Percentiles rank a stretch among this genome's conserved stretches.
These are phyloP conservation scores for Saururus chinensis DNA, from an alignment of 164 flowering plant species.

Conservation along the genomic window DNA sequence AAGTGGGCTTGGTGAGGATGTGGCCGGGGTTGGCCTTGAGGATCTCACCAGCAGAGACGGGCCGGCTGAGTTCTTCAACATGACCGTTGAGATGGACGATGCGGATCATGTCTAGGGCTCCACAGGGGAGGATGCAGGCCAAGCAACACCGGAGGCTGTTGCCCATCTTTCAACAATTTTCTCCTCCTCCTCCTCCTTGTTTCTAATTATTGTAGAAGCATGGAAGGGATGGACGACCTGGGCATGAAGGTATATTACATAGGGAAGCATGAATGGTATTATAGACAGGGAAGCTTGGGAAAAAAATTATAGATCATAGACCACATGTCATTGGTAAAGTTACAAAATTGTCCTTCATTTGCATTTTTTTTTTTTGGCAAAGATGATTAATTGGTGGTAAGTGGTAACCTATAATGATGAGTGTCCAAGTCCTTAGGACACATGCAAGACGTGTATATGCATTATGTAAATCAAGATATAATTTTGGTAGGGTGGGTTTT, in stretches of 20 bases:
- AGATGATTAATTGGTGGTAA: too few relatives aligned
- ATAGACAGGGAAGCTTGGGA: too few relatives aligned
- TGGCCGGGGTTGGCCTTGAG: conserved; percentile 62
- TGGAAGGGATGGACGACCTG: neutral
- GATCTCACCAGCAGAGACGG: conserved; percentile 65
- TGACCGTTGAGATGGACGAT: conserved; percentile 76
- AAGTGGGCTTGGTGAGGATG: conserved; percentile 54
- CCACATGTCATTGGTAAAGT: too few relatives aligned
- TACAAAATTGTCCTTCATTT: too few relatives aligned
- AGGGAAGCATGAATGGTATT: too few relatives aligned
- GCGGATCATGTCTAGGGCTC: conserved; percentile 81
- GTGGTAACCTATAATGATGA: too few relatives aligned
- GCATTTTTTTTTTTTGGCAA: too few relatives aligned
- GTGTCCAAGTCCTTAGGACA: too few relatives aligned
- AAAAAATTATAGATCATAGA: too few relatives aligned
- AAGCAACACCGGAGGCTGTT: conserved; percentile 83
- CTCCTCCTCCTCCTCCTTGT: neutral
- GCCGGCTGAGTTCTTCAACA: conserved; percentile 60
- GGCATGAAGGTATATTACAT: neutral
- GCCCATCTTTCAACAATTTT: conserved; percentile 30
- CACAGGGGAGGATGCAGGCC: conserved; percentile 86
- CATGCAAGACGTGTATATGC: too few relatives aligned
- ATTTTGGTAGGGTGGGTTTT: too few relatives aligned
- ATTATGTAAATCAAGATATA: too few relatives aligned
- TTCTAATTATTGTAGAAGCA: neutral